These are phyloP conservation scores for Debaryomycetaceae sp. DNA, from an alignment of 1,139 yeast genomes.

Conservation along the genomic window DNA sequence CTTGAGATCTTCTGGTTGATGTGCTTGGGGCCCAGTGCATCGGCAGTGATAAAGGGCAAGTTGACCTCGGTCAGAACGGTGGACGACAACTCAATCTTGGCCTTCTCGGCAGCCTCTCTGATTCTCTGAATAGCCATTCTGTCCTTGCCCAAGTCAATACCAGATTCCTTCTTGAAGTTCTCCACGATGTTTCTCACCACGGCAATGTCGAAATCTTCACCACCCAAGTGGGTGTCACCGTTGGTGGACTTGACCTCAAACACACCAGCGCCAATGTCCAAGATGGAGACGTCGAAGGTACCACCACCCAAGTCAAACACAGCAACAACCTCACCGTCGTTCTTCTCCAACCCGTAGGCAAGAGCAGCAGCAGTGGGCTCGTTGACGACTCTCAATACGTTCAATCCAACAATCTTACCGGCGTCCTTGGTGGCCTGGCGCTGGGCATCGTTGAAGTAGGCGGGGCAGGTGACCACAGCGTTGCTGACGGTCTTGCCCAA, in stretches of 20 bases:
- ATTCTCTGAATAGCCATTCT: slow-evolving; percentile 99
- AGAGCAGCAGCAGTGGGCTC: slow-evolving; percentile 99
- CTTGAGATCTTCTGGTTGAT: slow-evolving; percentile 91
- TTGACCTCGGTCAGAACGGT: slow-evolving; percentile 91
- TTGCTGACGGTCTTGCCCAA: slow-evolving; percentile 76
- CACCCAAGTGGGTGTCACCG: slow-evolving; percentile 90
- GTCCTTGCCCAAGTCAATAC: slow-evolving; percentile 84
- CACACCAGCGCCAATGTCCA: slow-evolving; percentile 84
- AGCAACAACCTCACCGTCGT: slow-evolving; percentile 71
- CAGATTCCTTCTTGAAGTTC: slow-evolving; percentile 87
- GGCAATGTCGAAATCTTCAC: slow-evolving; percentile 88
- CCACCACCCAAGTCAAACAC: slow-evolving; percentile 90
- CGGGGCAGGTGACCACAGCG: slow-evolving; percentile 97
- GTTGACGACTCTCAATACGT: slow-evolving; percentile 94
- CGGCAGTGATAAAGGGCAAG: slow-evolving; percentile 95
- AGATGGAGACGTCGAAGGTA: slow-evolving; percentile 80
- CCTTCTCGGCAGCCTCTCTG: slow-evolving; percentile 99
- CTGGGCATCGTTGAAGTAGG: slow-evolving; percentile 96
- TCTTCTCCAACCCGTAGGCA: slow-evolving; percentile 93
- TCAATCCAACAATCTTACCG: slow-evolving; percentile 94
- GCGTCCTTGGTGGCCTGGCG: slow-evolving; percentile 99
- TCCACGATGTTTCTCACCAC: slow-evolving; percentile 86
- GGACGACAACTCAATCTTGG: slow-evolving; percentile 96
- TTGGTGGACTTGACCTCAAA: slow-evolving; percentile 85
- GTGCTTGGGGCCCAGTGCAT: slow-evolving; percentile 97